Evolutionary conservation across 495 filamentous ascomycete species (phyloP), one percentile per base, ranked within the genome.

Genomic region (Pyrenula aspistea): DNA sequence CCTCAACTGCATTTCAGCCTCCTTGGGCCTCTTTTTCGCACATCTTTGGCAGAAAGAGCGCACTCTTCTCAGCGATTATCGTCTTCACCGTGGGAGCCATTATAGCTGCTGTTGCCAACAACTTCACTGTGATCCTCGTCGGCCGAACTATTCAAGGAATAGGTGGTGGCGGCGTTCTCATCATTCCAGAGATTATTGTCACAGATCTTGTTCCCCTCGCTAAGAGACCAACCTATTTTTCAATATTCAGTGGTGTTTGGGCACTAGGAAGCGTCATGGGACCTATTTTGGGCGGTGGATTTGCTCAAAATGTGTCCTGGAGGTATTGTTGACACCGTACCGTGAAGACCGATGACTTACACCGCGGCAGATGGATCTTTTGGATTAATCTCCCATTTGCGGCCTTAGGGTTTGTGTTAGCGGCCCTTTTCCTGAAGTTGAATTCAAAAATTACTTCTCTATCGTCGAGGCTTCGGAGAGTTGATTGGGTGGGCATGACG

Each of bases 161-260:
- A 21, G 87, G 87, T 10, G 86, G 83, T 23, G 85, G 86, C n/a
- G 86, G 87, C 0, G 71, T 91, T 42, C 74, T 87, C 19, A 73
- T 77, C 3, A 63, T 89, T 57, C 78, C 76, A 0, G 83, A 88
- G 62, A 81, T 88, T 21, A 68, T 89, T 19, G 75, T 89, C 50
- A 87, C 85, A 0, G 87, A 89, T 60, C 66, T 90, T 11, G 78
- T 79, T 12, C 74, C 76, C 0, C 63, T 80, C 2, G 60, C 71
- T 15, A 63, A 67, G 12, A 63, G 73, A 49, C 73, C 71, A 20
- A 64, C 78, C 57, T 82, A 78, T 64, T 70, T 71, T 47, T 78
- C 78, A 2, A 72, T 82, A 49, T 57, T 75, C 22, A 73, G 71
- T 24, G 73, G 67, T 10, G 83, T 83, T 76, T 84, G 82, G 82